A percentile compares a stretch with the other conserved stretches of the same genome.
phyloP scores from a whole-genome alignment of 2,329 filamentous ascomycete genomes.

The Aspergillus proliferans region DNA sequence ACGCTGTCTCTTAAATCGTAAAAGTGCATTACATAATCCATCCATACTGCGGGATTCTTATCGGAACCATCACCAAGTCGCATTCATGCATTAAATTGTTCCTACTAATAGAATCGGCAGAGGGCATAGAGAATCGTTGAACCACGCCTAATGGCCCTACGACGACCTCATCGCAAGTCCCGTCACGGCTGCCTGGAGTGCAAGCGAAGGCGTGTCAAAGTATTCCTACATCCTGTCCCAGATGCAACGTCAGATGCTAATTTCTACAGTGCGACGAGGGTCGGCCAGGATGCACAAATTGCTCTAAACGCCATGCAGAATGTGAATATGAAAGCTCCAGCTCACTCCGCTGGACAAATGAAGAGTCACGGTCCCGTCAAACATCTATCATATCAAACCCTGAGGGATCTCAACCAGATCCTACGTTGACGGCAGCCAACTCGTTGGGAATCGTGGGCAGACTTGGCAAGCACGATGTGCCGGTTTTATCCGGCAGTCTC shows the following conservation, averaged over 20 bases:
- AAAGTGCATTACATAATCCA: not conserved
- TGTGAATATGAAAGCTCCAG: slow-evolving; percentile 28
- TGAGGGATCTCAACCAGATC: slow-evolving; percentile 14
- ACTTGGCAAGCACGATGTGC: slow-evolving; percentile 9
- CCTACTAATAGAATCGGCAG: not conserved
- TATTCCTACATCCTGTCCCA: slow-evolving; percentile 4
- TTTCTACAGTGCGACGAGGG: slow-evolving; percentile 25
- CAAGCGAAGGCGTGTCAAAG: slow-evolving; percentile 31
- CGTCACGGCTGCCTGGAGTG: slow-evolving; percentile 30
- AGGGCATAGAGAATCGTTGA: not conserved
- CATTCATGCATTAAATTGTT: not conserved
- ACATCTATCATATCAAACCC: slow-evolving; percentile 13
- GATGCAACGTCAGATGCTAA: not conserved
- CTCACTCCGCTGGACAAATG: slow-evolving; percentile 28
- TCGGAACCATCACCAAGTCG: not conserved
- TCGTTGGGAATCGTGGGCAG: slow-evolving; percentile 20
- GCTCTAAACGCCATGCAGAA: slow-evolving; percentile 24
- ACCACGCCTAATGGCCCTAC: slow-evolving; percentile 21
- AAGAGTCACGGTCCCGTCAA: slow-evolving; percentile 13
- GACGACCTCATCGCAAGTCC: slow-evolving; percentile 32
- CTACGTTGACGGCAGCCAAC: slow-evolving; percentile 9
- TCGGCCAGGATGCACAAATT: slow-evolving; percentile 27
- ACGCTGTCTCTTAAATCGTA: not conserved
- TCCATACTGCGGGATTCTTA: not conserved
- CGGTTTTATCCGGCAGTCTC: slow-evolving; percentile 21